Base-by-base conservation (phyloP, 331 rosid species). In the Cydonia oblonga region DNA sequence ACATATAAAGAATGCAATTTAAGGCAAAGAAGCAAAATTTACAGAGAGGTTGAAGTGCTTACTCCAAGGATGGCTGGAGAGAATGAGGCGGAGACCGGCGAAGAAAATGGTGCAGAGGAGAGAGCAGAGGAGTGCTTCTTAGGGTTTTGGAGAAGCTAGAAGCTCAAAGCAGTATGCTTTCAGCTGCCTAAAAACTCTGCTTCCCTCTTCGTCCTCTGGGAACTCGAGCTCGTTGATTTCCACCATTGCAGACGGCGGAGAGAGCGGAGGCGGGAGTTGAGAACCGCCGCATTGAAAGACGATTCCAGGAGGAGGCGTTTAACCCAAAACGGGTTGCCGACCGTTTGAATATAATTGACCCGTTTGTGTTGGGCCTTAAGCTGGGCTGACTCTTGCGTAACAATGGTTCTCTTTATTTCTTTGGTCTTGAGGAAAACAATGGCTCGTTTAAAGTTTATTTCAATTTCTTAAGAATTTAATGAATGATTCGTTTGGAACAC, bases 51-150 rank as follows among this genome's bases (percentile, higher is more conserved):
- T 8, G 5, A 23, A 68, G 15, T 51, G 18, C 85, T 75, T 79
- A 89, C 97, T 93, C 96, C 71, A 91, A 85, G 84, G 87, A 89
- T 2, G 96, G 96, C 72, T 88, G 98, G 59, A 93, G 80, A 79
- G 78, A 16, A 59, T 72, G 64, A 44, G 89, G 51, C 2, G 87
- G 75, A 77, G 88, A 85, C 32, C 28, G 73, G 16, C 75, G 92
- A 83, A 93, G 90, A 62, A 91, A 78, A 6, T 52, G 82, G 25
- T 87, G 91, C 66, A 91, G 28, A 16, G 84, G 87, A 81, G 42
- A 89, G n/a, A 26, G 85, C 73, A 1, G 97, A 74, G 51, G 81
- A 76, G 62, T 74, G 84, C 76, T 82, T 82, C 57, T 78, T 86
- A 30, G 97, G 95, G 76, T 60, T 84, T 51, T 76, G 92, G 74